Evolutionary conservation across 1,284 basidiomycete species (phyloP), one percentile per base, ranked within the genome.

Genomic region (Tausonia pullulans): DNA sequence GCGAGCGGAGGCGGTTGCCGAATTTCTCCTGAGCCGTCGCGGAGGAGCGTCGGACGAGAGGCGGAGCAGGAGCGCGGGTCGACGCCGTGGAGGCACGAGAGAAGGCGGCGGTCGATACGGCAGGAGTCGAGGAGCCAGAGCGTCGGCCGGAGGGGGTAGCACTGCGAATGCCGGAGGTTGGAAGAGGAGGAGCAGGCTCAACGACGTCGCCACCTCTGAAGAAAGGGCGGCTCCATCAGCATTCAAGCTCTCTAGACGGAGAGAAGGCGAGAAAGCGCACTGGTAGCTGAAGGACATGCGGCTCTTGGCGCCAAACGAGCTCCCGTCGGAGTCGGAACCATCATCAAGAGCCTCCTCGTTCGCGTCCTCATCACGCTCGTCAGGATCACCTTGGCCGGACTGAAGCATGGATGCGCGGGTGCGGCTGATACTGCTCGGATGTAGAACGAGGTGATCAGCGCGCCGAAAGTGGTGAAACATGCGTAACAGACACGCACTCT

Each of bases 151-250:
- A 51, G 13, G 60, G 39, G 10, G 61, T 27, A 8, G 43, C 40
- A 5, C 7, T 5, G 9, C 61, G 51, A 46, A 39, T 43, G 16
- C 39, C 16, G 3, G 58, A 49, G 48, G 56, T n/a, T 44, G n/a
- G n/a, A 16, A 41, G 44, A 43, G 16, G 16, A 41, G 61, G 53
- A 5, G 43, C 57, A 3, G 65, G 61, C 39, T 66, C 65, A 6
- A 66, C 65, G 14, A 39, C 56, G 44, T 66, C 65, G 39, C 65
- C 65, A 8, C 61, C 61, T 58, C 57, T 66, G 52, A n/a, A 41
- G 27, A 27, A 27, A 27, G 43, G 9, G 9, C 9, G 9, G 44
- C 43, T 27, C 44, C 2, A 13, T 10, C 27, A 61, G 40, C n/a
- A 49, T 41, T 9, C 9, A n/a, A 61, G 4, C 39, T 44, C 46